Conservation (phyloP, 106 monocot species). For the Allium cepa region DNA sequence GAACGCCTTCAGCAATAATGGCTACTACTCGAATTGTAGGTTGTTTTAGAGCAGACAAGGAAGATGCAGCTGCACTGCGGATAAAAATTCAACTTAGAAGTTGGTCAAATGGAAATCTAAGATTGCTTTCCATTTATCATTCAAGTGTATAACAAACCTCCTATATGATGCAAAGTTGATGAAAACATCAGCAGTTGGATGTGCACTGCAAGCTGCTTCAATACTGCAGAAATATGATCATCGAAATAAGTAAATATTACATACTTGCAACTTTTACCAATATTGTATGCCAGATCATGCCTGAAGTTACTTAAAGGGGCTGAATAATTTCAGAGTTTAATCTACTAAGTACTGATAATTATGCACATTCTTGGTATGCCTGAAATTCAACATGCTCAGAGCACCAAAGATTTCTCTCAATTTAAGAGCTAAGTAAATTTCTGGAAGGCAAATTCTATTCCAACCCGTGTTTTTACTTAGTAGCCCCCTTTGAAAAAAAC, state of each 20-base stretch:
- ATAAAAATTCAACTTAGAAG: background rate
- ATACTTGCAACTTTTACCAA: background rate
- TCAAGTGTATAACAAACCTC: conserved; percentile 27
- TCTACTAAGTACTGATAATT: no score
- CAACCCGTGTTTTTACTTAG: no score
- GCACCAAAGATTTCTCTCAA: background rate
- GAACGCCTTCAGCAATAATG: conserved; percentile 65
- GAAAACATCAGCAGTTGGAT: conserved; percentile 92
- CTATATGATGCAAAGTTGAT: conserved; percentile 80
- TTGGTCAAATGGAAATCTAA: background rate
- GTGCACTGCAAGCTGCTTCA: conserved; percentile 79
- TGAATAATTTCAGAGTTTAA: background rate
- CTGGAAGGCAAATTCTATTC: no score
- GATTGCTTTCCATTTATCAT: background rate
- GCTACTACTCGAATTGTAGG: conserved; percentile 52
- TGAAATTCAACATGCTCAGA: no score
- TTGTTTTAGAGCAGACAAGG: conserved; percentile 56
- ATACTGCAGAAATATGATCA: conserved; percentile 34
- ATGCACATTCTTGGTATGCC: no score
- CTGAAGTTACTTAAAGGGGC: background rate
- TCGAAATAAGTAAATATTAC: conserved; percentile 3
- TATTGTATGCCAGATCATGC: background rate
- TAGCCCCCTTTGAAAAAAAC: no score
- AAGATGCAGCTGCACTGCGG: conserved; percentile 58
- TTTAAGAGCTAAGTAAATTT: background rate